These are phyloP conservation scores for Magnolia changhungtana DNA, from an alignment of 164 flowering plant species.

Conservation along the genomic window DNA sequence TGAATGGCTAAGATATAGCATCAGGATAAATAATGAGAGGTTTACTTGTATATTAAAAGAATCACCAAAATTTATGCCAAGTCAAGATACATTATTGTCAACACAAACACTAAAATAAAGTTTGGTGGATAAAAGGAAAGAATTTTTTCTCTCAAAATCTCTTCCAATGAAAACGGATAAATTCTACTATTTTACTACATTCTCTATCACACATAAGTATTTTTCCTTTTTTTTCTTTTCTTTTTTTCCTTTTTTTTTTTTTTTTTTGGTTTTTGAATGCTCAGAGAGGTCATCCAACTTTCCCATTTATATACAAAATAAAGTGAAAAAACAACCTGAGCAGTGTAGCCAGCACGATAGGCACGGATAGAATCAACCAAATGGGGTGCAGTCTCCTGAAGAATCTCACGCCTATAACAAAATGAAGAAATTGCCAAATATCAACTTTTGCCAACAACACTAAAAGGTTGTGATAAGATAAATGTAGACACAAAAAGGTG, in stretches of 20 bases:
- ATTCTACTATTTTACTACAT: background rate
- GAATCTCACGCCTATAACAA: slow-evolving; percentile 71
- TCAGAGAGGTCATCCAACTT: background rate
- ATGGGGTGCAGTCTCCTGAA: slow-evolving; percentile 68
- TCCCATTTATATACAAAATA: background rate
- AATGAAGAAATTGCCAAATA: background rate
- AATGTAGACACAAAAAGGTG: background rate
- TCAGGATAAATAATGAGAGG: background rate
- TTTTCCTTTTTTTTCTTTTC: no score
- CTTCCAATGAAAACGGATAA: background rate
- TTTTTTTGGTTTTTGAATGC: no score
- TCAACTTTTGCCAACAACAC: background rate
- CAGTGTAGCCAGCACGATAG: slow-evolving; percentile 85
- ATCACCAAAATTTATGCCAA: background rate
- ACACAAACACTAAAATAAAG: background rate
- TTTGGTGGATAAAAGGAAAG: background rate
- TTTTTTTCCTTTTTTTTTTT: no score
- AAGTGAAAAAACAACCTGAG: slow-evolving; percentile 49
- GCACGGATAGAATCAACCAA: slow-evolving; percentile 60
- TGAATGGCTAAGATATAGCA: no score
- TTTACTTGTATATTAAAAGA: no score
- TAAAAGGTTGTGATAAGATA: background rate
- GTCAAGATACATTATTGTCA: background rate
- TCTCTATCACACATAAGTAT: background rate
- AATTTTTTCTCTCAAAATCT: no score